Evolutionary conservation across 805 yeast species (phyloP), one percentile per base, ranked within the genome.

Genomic region (Metschnikowia colocasiae): DNA sequence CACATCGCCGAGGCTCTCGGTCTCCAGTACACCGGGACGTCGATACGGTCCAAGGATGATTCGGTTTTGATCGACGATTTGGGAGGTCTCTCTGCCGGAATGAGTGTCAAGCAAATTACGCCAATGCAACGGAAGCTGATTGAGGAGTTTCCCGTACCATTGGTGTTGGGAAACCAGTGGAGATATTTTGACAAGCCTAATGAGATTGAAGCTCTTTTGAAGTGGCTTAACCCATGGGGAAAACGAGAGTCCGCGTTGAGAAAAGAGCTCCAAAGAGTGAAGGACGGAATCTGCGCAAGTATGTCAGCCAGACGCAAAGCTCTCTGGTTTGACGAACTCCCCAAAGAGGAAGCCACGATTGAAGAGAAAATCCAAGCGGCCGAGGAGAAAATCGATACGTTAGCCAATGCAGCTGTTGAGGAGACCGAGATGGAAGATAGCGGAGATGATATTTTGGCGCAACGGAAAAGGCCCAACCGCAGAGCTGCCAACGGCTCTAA

Each of bases 211-310:
- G 60, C 60, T 12, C 59, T 91, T 22, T 48, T 83, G 7, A 61
- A 65, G n/a, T 85, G 92, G 88, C 68, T 90, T 42, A 82, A 85
- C 55, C 81, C 79, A 3, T 80, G 83, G 76, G 97, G 97, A 2
- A 71, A 68, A 43, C 69, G 95, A 39, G 97, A 90, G 59, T 74
- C 81, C 15, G 73, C 68, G 31, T 71, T 91, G 40, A 68, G 79
- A 33, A 84, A 83, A 55, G 95, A 86, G 56, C 61, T 87, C 36
- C 60, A 66, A 6, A 63, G 67, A 3, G 73, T 81, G 20, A 75
- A 78, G 52, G 84, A 79, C 9, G 74, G 77, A 15, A 73, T 86
- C 20, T 60, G 61, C 29, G 64, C 73, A 10, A 79, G 89, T 55
- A 78, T 87, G 54, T 69, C 63, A 9, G 76, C 87, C 1, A 74